Conservation (phyloP, 129 eudicot species). For the Centaurea solstitialis region DNA sequence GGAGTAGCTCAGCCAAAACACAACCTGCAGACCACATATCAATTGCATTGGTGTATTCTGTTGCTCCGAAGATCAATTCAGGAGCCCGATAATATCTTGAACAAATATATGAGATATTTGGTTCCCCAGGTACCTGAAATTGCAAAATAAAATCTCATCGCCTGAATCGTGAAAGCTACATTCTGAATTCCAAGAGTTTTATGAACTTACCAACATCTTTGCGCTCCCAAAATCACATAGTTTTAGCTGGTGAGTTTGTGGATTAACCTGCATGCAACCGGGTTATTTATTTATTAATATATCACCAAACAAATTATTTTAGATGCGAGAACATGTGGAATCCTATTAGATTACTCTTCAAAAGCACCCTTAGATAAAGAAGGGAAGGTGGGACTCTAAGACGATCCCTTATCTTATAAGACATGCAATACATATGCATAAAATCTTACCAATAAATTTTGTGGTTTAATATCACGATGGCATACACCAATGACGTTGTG, state of each 20-base stretch:
- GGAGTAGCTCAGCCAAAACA: constrained; percentile 91
- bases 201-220: constrained; percentile 79
- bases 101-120: constrained; percentile 93
- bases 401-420: too few species aligned
- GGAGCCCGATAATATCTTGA: constrained; percentile 98
- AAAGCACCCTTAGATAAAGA: background rate
- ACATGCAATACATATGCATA: background rate
- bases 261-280: constrained; percentile 68
- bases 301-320: background rate
- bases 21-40: constrained; percentile 99
- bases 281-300: background rate
- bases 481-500: constrained; percentile 94
- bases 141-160: constrained; percentile 9
- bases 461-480: constrained; percentile 98
- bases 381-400: too few species aligned
- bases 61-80: constrained; percentile 93
- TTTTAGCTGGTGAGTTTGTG: constrained; percentile 93
- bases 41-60: constrained; percentile 95
- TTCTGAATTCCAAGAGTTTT: background rate
- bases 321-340: background rate
- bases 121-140: constrained; percentile 88
- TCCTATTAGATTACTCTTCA: background rate
- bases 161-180: background rate
- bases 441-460: constrained; percentile 74
- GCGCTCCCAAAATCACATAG: constrained; percentile 98